phyloP scores from a whole-genome alignment of 768 basidiomycete species.

The Hygrophoropsis aurantiaca region DNA sequence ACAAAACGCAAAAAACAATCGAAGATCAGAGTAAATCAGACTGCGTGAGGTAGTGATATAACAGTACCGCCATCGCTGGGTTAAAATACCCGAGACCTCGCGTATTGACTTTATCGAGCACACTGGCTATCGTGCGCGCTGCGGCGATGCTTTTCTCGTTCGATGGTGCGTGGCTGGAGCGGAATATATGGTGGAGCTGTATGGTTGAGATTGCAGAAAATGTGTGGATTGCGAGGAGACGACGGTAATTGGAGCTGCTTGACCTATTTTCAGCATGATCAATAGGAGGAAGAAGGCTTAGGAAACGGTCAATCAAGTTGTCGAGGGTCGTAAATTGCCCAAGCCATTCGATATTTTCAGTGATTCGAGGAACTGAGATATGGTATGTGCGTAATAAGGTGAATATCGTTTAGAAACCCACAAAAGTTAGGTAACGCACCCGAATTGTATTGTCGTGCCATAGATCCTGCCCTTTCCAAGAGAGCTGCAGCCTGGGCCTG shows the following conservation, averaged over 20 bases:
- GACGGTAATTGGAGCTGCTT: background rate
- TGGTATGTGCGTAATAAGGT: conserved; percentile 13
- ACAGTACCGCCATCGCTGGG: background rate
- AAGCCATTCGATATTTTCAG: conserved; percentile 28
- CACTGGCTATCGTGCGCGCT: conserved; percentile 11
- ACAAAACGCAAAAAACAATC: conserved; percentile 14
- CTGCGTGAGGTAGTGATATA: no score
- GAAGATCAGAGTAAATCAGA: conserved; percentile 7
- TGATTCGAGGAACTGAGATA: conserved; percentile 25
- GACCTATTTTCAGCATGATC: background rate
- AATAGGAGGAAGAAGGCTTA: conserved; percentile 7
- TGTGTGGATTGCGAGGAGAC: background rate
- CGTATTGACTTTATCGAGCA: conserved; percentile 11
- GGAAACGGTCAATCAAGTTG: conserved; percentile 43
- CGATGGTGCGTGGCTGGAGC: conserved; percentile 11
- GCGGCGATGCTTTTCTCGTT: conserved; percentile 14
- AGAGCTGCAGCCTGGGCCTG: background rate
- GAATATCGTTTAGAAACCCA: background rate
- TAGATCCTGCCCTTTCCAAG: conserved; percentile 5
- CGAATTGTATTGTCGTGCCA: conserved; percentile 25
- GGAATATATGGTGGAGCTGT: conserved; percentile 20
- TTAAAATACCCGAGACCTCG: conserved; percentile 2
- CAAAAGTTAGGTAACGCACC: conserved; percentile 19
- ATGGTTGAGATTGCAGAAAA: conserved; percentile 20
- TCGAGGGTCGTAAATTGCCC: conserved; percentile 46